Base-by-base conservation (phyloP, 805 yeast genomes). In the Sugiyamaella boreocaroliniensis region DNA sequence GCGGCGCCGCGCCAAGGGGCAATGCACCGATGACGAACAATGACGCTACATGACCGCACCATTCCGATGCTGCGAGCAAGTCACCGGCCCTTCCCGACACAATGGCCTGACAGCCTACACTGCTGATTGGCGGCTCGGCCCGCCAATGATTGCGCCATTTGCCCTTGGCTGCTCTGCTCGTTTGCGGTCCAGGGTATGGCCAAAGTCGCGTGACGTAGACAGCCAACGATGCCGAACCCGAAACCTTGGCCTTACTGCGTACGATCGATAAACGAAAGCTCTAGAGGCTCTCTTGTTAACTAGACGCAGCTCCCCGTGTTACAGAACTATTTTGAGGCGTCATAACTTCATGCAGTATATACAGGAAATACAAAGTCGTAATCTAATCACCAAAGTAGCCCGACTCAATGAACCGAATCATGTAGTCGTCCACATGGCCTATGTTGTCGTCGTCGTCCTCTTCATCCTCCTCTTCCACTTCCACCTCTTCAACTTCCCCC, bases 391-490 rank as follows among this genome's bases (percentile, higher is more conserved):
- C 78, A 64, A 82, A 86, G 64, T 74, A 79, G 0, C 97, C 97
- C 50, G 82, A 83, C 55, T 95, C 95, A 54, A 93, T 87, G 65
- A 79, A 87, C 55, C 90, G 75, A 57, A 93, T 81, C 99, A 93
- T 93, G 71, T 90, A 95, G 74, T 93, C 98, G 66, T 93, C 99
- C 50, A 92, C 80, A 67, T 89, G 97, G 34, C 82, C 83, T 47
- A 73, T 63, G 2, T 63, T 74, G 19, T 79, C 86, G 45, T 81
- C 88, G 3, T 77, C 84, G 48, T 55, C 60, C 16, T 52, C 57
- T 16, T 53, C 48, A 19, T 46, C 48, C 3, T 34, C 54, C 6
- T 34, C 52, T 14, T 20, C 50, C 9, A 43, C 56, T 2, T 18
- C 47, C 9, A 40, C 55, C n/a, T 11, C 29, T 20, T 45, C 55